These are phyloP conservation scores for Cercospora sp. DNA, from an alignment of 2,329 filamentous ascomycete species.

Conservation along the genomic window DNA sequence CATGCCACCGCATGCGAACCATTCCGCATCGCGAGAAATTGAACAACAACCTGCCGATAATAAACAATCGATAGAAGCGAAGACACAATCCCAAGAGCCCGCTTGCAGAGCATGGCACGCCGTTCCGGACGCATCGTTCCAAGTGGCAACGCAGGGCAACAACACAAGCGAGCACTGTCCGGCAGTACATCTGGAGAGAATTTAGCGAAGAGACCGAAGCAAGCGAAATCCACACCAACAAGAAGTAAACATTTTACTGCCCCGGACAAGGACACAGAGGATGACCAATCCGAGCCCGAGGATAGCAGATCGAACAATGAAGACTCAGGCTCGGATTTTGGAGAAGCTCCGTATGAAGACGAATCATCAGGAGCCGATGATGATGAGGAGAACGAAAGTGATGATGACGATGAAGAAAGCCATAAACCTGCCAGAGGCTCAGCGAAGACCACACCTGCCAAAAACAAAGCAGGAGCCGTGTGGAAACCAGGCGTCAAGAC, in stretches of 20 bases:
- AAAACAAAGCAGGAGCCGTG: background rate
- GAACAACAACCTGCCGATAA: background rate
- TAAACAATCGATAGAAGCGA: background rate
- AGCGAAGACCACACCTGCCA: constrained; percentile 18
- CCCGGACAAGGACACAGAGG: constrained; percentile 20
- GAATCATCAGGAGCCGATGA: constrained; percentile 45
- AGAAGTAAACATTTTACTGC: constrained; percentile 53
- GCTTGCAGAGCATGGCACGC: constrained; percentile 28
- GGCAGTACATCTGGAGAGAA: constrained; percentile 9
- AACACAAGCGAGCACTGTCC: constrained; percentile 35
- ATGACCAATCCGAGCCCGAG: constrained; percentile 36
- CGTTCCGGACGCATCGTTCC: constrained; percentile 31
- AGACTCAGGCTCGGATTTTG: constrained; percentile 38
- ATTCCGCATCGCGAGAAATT: background rate
- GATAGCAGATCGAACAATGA: constrained; percentile 25
- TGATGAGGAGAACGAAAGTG: constrained; percentile 38
- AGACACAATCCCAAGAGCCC: background rate
- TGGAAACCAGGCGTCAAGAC: constrained; percentile 59
- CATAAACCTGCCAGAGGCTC: constrained; percentile 15
- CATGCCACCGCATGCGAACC: background rate
- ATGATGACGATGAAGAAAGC: constrained; percentile 36
- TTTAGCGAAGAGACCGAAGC: constrained; percentile 30
- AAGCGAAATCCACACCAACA: constrained; percentile 41
- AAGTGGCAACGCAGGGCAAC: constrained; percentile 4
- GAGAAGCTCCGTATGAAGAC: constrained; percentile 39